Evolutionary conservation across 2,329 filamentous ascomycete species (phyloP), one percentile per base, ranked within the genome.

Genomic region (Talaromyces sp.): DNA sequence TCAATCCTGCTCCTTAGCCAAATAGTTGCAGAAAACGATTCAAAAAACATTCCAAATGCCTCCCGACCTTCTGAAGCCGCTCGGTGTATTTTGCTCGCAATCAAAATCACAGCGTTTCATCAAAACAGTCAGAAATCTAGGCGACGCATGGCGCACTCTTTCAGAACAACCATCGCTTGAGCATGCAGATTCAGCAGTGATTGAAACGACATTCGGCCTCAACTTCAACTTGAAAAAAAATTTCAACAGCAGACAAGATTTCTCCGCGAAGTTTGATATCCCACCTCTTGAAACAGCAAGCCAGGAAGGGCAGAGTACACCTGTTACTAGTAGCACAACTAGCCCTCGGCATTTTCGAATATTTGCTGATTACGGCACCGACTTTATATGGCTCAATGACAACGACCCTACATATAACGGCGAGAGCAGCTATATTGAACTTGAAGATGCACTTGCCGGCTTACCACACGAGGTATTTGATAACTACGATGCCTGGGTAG

Each of bases 301-400:
- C 17, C 19, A 54, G 22, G 17, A 19, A 2, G 13, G 8, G 13
- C 47, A 17, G 29, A n/a, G 11, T 11, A 45, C n/a, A 22, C n/a
- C 3, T 13, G 10, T 4, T 13, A 36, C 34, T 25, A 15, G n/a
- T n/a, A n/a, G n/a, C 19, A 13, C 19, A 61, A 29, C 1, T 29
- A n/a, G 6, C 11, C 58, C 54, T n/a, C 65, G 61, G 1, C 67
- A 69, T 47, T 71, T 69, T 27, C 67, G 67, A 10, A 71, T 70
- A 15, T 67, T 68, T 38, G 51, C 69, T 10, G 71, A 71, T 22
- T 69, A 68, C 36, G 66, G 68, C 22, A 68, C 68, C 7, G 64
- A 64, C 17, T 70, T 70, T 15, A 63, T 71, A 8, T 70, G 65
- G 68, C 67, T 64, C 7, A 62, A 67, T 7, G n/a, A 36, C 0